Evolutionary conservation across 176 grass and related monocot species (phyloP), one percentile per base, ranked within the genome.

Genomic region (Eragrostis nindensis): DNA sequence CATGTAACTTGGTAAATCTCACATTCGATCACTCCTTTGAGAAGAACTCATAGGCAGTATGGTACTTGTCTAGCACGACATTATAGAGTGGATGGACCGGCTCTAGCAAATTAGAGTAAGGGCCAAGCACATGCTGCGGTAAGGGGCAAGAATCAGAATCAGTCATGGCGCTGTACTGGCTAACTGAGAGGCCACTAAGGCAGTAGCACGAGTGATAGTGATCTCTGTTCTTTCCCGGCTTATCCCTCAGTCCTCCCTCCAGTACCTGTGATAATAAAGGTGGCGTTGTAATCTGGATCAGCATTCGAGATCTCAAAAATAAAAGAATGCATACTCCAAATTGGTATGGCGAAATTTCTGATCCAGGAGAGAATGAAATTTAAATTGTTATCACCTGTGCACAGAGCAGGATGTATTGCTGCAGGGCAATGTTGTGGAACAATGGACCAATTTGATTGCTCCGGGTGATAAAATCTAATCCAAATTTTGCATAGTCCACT

Each of bases 121-220:
- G 90, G 40, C 95, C 95, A 86, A 98, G 83, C 72, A 98, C 87
- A 43, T 92, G 86, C 21, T 63, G 85, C 5, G 86, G 75, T 17
- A 87, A 68, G 62, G 95, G 95, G 59, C 68, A 84, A 42, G 75
- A 85, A 76, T 83, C 82, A 0, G 77, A 39, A 72, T 87, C 84
- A 29, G 41, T 76, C 67, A 70, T 86, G 62, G 74, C 91, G 27
- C 90, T 86, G 82, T 98, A 79, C 70, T 98, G 95, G 54, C 90
- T 84, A 48, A 91, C 68, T 29, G 90, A 93, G 70, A 98, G 82
- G 17, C 95, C 95, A 64, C 95, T 95, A 32, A 98, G 92, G 73
- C 95, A 98, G 80, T 98, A 98, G 65, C 95, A 95, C 7, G 95
- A 87, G 84, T 98, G 95, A 41, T 98, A 95, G 67, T 89, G 76